Conservation (phyloP, 441 rosid species). For the Erysimum pusillum region DNA sequence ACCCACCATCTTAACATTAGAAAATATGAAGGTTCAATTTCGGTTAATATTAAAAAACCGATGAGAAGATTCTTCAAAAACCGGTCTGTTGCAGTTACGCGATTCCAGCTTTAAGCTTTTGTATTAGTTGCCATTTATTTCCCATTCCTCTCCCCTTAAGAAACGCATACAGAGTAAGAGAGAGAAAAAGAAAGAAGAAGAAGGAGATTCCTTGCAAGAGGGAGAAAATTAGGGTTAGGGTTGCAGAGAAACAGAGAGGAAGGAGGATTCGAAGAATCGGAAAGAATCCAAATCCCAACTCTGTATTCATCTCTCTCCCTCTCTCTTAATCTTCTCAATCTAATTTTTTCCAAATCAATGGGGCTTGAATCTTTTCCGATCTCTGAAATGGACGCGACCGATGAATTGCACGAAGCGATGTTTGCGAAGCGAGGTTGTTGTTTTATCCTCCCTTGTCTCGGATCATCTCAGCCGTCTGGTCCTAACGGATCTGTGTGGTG, state of each 20-base stretch:
- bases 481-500: constrained; percentile 53
- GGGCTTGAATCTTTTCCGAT: constrained; percentile 23
- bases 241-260: constrained; percentile 42
- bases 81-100: constrained; percentile 33
- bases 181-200: neutral
- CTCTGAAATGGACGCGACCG: constrained; percentile 41
- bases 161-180: constrained; percentile 16
- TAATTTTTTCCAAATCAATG: constrained; percentile 33
- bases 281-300: constrained; percentile 23
- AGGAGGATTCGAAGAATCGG: constrained; percentile 9
- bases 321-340: constrained; percentile 14
- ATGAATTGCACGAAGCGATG: constrained; percentile 49
- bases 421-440: constrained; percentile 60
- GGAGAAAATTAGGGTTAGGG: constrained; percentile 47
- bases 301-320: constrained; percentile 32
- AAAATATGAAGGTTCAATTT: neutral
- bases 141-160: constrained; percentile 24
- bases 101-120: constrained; percentile 39
- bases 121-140: constrained; percentile 22
- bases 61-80: constrained; percentile 9
- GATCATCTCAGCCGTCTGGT: constrained; percentile 42
- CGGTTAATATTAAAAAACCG: constrained; percentile 9
- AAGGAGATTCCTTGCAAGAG: constrained; percentile 12
- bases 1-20: neutral
- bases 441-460: constrained; percentile 54